A percentile compares a stretch with the other conserved stretches of the same genome.
phyloP scores from a whole-genome alignment of 345 rosid genomes.

The Rhizophora mangle region DNA sequence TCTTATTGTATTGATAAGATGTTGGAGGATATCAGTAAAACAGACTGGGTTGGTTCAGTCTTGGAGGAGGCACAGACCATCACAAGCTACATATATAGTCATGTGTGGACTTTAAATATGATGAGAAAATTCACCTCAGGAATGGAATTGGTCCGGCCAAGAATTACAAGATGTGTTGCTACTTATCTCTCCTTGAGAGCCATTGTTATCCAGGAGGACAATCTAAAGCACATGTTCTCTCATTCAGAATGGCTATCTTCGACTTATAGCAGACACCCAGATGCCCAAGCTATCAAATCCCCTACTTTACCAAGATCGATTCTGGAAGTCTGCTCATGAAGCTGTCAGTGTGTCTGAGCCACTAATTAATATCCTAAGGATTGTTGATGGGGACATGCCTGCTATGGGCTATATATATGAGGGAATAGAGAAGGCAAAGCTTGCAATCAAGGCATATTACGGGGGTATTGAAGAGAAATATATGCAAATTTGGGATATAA shows the following conservation, averaged over 20 bases:
- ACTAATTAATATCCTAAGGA: slow-evolving; percentile 23
- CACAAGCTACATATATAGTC: slow-evolving; percentile 16
- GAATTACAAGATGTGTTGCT: slow-evolving; percentile 17
- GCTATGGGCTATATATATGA: slow-evolving; percentile 28
- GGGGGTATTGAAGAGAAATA: slow-evolving; percentile 36
- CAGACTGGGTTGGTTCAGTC: slow-evolving; percentile 17
- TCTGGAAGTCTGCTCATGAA: slow-evolving; percentile 31
- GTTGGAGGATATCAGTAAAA: slow-evolving; percentile 29
- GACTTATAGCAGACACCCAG: slow-evolving; percentile 35
- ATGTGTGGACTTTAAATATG: slow-evolving; percentile 23
- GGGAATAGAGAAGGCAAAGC: slow-evolving; percentile 29
- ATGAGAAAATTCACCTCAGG: slow-evolving; percentile 28
- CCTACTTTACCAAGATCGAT: slow-evolving; percentile 20
- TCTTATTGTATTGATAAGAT: slow-evolving; percentile 27
- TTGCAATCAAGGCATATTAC: slow-evolving; percentile 32
- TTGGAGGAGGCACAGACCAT: slow-evolving; percentile 25
- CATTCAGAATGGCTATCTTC: slow-evolving; percentile 38
- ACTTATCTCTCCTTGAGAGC: slow-evolving; percentile 26
- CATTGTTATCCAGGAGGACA: slow-evolving; percentile 29
- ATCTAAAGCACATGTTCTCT: slow-evolving; percentile 26
- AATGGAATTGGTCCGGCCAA: slow-evolving; percentile 25
- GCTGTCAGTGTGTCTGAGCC: slow-evolving; percentile 29
- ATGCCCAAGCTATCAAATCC: slow-evolving; percentile 42
- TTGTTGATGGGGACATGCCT: slow-evolving; percentile 32
- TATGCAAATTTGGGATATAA: slow-evolving; percentile 24